Evolutionary conservation across 352 stramenopile species (phyloP).

Genomic region (Plasmopara halstedii): DNA sequence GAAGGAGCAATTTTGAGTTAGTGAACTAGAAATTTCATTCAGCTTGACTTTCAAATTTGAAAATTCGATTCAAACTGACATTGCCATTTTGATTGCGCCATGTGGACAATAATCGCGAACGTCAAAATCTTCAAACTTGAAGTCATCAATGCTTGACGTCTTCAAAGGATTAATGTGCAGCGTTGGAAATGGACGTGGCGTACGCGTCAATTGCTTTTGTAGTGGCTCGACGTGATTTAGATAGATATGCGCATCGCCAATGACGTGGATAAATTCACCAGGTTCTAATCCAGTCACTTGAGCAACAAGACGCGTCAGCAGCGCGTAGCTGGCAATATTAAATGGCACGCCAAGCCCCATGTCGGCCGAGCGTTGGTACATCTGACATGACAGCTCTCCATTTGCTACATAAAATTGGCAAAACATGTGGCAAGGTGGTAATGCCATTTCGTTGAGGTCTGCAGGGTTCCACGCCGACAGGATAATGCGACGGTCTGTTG

Average conservation of each 20-base stretch:
- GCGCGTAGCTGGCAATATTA: slow-evolving; percentile 99
- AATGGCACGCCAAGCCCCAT: slow-evolving; percentile 99
- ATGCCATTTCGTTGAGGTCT: slow-evolving; percentile 95
- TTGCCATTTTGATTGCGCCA: slow-evolving; percentile 98
- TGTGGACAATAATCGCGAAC: slow-evolving; percentile 95
- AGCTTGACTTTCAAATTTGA: no score
- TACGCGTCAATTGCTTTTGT: slow-evolving; percentile 91
- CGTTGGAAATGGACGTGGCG: slow-evolving; percentile 92
- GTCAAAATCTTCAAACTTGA: slow-evolving; percentile 95
- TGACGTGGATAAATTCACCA: slow-evolving; percentile 98
- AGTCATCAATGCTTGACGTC: slow-evolving; percentile 92
- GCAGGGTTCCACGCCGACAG: slow-evolving; percentile 98
- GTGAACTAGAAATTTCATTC: no score
- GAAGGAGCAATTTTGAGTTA: no score
- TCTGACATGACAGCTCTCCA: slow-evolving; percentile 84
- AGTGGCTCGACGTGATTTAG: slow-evolving; percentile 98
- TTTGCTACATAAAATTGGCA: slow-evolving; percentile 91
- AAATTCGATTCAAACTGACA: slow-evolving; percentile 87
- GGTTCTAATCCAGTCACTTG: slow-evolving; percentile 91
- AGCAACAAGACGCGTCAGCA: slow-evolving; percentile 95
- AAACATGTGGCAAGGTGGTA: slow-evolving; percentile 99
- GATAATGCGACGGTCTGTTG: slow-evolving; percentile 96
- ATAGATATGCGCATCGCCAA: slow-evolving; percentile 99
- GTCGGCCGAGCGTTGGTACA: slow-evolving; percentile 99
- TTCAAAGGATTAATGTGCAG: slow-evolving; percentile 85